Evolutionary conservation across 2,329 filamentous ascomycete genomes (phyloP), one percentile per base, ranked within the genome.

Genomic region (Allantophomopsis cytisporea): DNA sequence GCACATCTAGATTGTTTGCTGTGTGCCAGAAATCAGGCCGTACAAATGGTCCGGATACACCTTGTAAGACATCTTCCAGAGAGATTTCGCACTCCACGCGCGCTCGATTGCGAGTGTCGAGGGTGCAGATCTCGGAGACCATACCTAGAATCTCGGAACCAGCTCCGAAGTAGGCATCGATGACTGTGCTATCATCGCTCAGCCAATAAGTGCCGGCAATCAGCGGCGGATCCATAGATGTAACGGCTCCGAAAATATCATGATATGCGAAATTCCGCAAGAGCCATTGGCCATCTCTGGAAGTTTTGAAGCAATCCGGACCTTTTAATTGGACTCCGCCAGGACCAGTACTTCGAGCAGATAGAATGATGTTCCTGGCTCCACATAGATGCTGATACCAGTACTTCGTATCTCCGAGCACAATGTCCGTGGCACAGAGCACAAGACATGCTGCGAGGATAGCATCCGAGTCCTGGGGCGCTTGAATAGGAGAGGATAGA

Each of bases 251-350:
- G 15, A 49, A 37, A n/a, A 49, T 40, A 36, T 49, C 47, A 37
- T 49, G 47, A 36, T 49, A 49, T 13, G 47, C 47, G 40, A 49
- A 49, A 37, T 48, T 48, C 7, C 47, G 42, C 32, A 49, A 33
- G 5, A 49, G 33, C 47, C 47, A 49, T 28, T 42, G 23, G 15
- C 47, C 43, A 34, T 49, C 44, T n/a, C 16, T 20, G 16, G 31
- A 36, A 31, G 21, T 15, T 13, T 17, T 38, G 14, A 41, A 34
- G n/a, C 28, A 16, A 30, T 42, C 17, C 2, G 35, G 39, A 20
- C 41, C 41, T 8, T 16, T 21, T 15, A 35, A 20, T 16, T 16
- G 15, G 12, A 15, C 15, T 12, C 39, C 39, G 11, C 15, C 12
- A 13, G 20, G 14, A 12, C 20, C 31, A 12, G 14, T 14, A 15